A percentile compares a stretch with the other conserved stretches of the same genome.
Evolutionary conservation across 2,329 filamentous ascomycete genomes (phyloP).

Genomic region (Aspergillus quadricinctus): DNA sequence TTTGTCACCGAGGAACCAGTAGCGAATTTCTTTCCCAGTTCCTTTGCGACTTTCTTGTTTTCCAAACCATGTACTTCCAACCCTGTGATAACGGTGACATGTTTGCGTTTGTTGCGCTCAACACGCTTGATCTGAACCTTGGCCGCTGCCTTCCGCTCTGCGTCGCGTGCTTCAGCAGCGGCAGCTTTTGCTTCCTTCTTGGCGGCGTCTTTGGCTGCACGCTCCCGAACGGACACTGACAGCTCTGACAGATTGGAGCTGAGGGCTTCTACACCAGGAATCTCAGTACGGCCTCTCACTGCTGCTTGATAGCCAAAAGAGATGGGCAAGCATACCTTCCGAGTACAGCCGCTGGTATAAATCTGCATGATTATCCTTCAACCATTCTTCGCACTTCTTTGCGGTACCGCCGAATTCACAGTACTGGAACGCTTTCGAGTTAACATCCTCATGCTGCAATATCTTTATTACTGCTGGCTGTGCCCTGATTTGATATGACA

Average conservation of each 20-base stretch:
- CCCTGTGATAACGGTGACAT: constrained; percentile 85
- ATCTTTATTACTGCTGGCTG: background rate
- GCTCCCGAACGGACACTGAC: constrained; percentile 86
- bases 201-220: constrained; percentile 89
- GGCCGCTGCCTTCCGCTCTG: constrained; percentile 74
- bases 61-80: constrained; percentile 88
- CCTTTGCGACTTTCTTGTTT: constrained; percentile 92
- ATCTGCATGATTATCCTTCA: constrained; percentile 66
- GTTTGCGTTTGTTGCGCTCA: constrained; percentile 97
- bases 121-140: constrained; percentile 92
- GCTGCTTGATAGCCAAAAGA: background rate
- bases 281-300: background rate
- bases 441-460: background rate
- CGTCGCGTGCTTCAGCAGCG: constrained; percentile 76
- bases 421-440: constrained; percentile 59
- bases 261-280: constrained; percentile 59
- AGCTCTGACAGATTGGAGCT: constrained; percentile 80
- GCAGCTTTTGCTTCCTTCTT: constrained; percentile 97
- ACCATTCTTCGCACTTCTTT: constrained; percentile 97
- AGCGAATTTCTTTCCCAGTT: constrained; percentile 97
- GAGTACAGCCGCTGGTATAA: constrained; percentile 83
- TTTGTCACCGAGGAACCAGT: constrained; percentile 92
- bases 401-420: constrained; percentile 97
- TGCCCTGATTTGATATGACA: background rate
- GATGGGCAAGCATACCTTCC: constrained; percentile 54